Conservation (phyloP, 2,329 filamentous ascomycete genomes). For the Chaetoscypha palmicola region DNA sequence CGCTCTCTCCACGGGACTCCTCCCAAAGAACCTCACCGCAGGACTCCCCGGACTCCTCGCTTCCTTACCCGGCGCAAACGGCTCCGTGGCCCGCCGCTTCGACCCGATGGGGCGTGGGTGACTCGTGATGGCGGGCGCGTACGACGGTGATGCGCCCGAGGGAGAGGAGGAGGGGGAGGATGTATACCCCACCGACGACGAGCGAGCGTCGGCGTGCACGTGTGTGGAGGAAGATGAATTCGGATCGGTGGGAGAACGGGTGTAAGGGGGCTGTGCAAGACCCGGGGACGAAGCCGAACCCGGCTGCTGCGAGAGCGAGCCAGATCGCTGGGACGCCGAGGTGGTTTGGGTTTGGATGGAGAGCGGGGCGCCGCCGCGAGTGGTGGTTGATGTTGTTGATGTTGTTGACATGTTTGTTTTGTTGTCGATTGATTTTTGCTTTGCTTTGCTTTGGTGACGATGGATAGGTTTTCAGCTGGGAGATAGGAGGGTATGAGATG, state of each 20-base stretch:
- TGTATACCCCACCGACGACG: too few relatives aligned
- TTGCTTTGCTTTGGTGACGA: background rate
- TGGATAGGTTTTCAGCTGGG: background rate
- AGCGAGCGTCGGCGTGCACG: too few relatives aligned
- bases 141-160: background rate
- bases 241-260: background rate
- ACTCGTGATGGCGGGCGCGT: background rate
- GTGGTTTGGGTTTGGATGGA: constrained; percentile 8
- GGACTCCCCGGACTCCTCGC: background rate
- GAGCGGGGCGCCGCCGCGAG: constrained; percentile 3
- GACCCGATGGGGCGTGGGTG: background rate
- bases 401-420: background rate
- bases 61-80: background rate
- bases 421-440: too few relatives aligned
- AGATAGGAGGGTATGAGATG: background rate
- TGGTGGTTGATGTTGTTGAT: background rate
- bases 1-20: background rate
- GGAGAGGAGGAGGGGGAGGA: constrained; percentile 1
- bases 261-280: background rate
- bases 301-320: background rate
- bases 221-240: background rate
- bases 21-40: background rate
- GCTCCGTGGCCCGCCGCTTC: constrained; percentile 1
- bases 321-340: background rate
- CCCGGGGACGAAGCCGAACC: too few relatives aligned